These are phyloP conservation scores for Logfia minima DNA, from an alignment of 129 eudicot genomes.

Conservation along the genomic window DNA sequence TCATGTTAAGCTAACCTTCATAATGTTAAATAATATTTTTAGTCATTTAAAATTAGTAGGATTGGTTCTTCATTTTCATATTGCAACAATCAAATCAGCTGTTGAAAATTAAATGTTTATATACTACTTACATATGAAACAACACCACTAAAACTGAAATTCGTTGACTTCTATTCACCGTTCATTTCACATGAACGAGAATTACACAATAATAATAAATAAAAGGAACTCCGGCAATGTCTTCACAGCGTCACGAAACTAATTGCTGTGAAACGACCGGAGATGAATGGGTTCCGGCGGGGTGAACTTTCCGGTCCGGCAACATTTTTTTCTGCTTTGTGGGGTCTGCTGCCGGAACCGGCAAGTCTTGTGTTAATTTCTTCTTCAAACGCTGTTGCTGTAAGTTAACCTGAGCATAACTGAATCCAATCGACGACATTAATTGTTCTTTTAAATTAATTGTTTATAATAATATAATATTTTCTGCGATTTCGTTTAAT, in stretches of 20 bases:
- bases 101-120: not conserved
- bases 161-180: not conserved
- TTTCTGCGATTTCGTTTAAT: not conserved
- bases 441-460: not conserved
- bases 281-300: not conserved
- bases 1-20: too few relatives aligned
- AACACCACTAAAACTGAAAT: not conserved
- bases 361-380: conserved; percentile 10
- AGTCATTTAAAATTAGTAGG: too few relatives aligned
- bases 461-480: not conserved
- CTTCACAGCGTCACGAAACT: conserved; percentile 7
- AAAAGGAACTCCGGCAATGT: not conserved
- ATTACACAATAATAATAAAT: not conserved
- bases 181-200: not conserved
- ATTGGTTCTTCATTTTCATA: too few relatives aligned
- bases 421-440: conserved; percentile 27
- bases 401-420: conserved; percentile 24
- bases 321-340: not conserved
- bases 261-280: not conserved
- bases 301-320: conserved; percentile 20
- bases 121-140: not conserved
- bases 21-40: too few relatives aligned
- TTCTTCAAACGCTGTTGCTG: conserved; percentile 23
- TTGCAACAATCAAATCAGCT: too few relatives aligned
- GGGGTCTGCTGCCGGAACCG: not conserved